Evolutionary conservation across 2,329 filamentous ascomycete genomes (phyloP).

Genomic region (Aspergillus novoparasiticus): DNA sequence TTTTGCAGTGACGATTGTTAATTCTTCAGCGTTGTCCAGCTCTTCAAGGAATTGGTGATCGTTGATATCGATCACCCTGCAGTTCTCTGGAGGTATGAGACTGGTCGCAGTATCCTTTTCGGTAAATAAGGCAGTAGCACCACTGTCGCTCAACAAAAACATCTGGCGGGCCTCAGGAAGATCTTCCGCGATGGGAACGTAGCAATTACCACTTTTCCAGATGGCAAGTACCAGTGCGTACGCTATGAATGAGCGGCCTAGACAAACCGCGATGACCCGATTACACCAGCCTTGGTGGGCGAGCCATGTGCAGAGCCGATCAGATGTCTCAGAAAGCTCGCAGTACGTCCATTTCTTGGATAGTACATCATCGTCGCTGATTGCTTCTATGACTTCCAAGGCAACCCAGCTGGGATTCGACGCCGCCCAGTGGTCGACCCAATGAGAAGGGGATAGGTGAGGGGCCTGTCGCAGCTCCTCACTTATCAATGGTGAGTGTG

Average conservation of each 20-base stretch:
- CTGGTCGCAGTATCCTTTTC: background rate
- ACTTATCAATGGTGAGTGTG: background rate
- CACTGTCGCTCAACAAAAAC: background rate
- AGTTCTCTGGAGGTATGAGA: background rate
- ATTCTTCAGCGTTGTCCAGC: background rate
- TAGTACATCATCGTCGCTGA: background rate
- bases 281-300: background rate
- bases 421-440: background rate
- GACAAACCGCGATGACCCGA: background rate
- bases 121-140: background rate
- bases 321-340: background rate
- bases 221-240: slow-evolving; percentile 15
- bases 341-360: background rate
- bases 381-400: background rate
- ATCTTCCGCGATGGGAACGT: slow-evolving; percentile 16
- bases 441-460: background rate
- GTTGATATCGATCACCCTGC: background rate
- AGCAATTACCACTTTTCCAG: slow-evolving; percentile 17
- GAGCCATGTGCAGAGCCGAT: background rate
- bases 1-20: too few relatives aligned
- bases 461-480: background rate
- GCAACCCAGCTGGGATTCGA: background rate
- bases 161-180: slow-evolving; percentile 13
- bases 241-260: slow-evolving; percentile 9
- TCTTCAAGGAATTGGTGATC: background rate